Base-by-base conservation (phyloP, 192 early-diverging fungal species). In the Gaertneriomyces semiglobifer region DNA sequence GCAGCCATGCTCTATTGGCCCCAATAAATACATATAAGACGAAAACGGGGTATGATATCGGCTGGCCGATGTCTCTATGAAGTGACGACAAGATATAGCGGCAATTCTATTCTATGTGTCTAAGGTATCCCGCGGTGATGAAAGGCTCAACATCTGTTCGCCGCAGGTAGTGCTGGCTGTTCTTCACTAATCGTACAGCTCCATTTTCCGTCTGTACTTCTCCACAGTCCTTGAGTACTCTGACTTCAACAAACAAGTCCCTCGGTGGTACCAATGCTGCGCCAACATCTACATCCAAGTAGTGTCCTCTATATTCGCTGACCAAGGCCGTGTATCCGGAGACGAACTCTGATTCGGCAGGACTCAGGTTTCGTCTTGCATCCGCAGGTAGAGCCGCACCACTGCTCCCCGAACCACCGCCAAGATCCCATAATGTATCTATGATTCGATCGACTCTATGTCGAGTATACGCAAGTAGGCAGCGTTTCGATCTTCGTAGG, bases 121-220 rank as follows among this genome's bases (percentile, higher is more conserved):
- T 81, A 19, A 95, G 74, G 70, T 90, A 90, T 0, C 96, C 96
- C 40, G 86, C 85, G 2, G 81, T 84, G 53, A 98, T 91, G 61
- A 97, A 78, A 25, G 86, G 81, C 72, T 98, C 94, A 4, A 97
- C 89, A 70, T 98, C 96, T 0, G 92, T 82, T 7, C 92, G 79
- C 60, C 86, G 74, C 59, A 97, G 79, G 67, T 91, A 97, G 48
- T 90, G 90, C 76, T 96, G 94, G 11, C 86, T 89, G 52, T 89
- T 88, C 38, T 84, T 84, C 44, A 83, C 84, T 40, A 98, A 74
- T 58, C 84, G 83, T 45, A 94, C 81, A 1, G 85, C 75, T 0
- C 96, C 95, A 64, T 79, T 88, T 59, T 97, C 94, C 0, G 93
- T 92, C 55, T 89, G 83, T 33, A 96, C 86, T 74, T 96, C 92